A percentile compares a stretch with the other conserved stretches of the same genome.
Conservation (phyloP, 2,329 filamentous ascomycete species). For the Penicillium vulpinum region DNA sequence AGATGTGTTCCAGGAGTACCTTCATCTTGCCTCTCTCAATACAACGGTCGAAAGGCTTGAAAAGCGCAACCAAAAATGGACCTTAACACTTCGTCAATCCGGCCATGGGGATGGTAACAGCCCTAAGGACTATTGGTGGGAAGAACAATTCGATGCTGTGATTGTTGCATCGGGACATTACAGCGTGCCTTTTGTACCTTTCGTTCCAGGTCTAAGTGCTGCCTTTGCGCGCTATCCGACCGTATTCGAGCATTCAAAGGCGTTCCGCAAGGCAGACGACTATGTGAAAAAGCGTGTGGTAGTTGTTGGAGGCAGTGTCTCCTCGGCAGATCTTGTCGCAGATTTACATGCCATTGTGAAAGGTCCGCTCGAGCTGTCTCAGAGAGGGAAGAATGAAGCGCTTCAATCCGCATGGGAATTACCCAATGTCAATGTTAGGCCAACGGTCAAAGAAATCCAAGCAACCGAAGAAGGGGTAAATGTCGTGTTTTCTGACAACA, state of each 20-base stretch:
- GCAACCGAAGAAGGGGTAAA: background rate
- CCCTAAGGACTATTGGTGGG: slow-evolving; percentile 39
- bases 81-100: slow-evolving; percentile 28
- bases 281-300: slow-evolving; percentile 39
- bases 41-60: slow-evolving; percentile 34
- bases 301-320: slow-evolving; percentile 33
- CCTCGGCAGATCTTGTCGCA: slow-evolving; percentile 29
- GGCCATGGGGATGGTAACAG: slow-evolving; percentile 10
- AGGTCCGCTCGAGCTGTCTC: slow-evolving; percentile 22
- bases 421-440: slow-evolving; percentile 24
- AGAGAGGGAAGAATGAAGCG: slow-evolving; percentile 21
- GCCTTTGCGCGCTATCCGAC: slow-evolving; percentile 34
- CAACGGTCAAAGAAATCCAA: slow-evolving; percentile 18
- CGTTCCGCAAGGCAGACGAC: slow-evolving; percentile 35
- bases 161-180: slow-evolving; percentile 48
- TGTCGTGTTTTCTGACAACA: slow-evolving; percentile 27
- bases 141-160: slow-evolving; percentile 44
- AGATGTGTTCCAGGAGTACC: slow-evolving; percentile 27
- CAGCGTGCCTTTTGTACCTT: slow-evolving; percentile 42
- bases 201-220: slow-evolving; percentile 37
- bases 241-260: slow-evolving; percentile 41
- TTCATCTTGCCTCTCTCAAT: slow-evolving; percentile 31
- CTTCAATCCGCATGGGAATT: slow-evolving; percentile 24
- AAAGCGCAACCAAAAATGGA: slow-evolving; percentile 29
- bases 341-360: slow-evolving; percentile 28